Percentiles rank a stretch among this genome's conserved stretches.
Conservation (phyloP, 129 eudicot genomes). For the Flaveria trinervia region DNA sequence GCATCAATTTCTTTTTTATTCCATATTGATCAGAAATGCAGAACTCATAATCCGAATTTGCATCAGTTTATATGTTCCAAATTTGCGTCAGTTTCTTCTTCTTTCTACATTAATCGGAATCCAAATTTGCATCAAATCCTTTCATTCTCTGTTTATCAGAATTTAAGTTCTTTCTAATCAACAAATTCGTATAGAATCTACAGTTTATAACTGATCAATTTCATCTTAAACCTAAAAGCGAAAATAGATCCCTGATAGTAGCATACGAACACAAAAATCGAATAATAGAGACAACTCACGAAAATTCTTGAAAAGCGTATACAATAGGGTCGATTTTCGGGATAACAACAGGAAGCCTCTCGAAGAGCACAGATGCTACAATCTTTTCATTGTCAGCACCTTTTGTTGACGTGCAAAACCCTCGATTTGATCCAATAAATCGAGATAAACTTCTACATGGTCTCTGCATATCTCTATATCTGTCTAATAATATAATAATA, state of each 20-base stretch:
- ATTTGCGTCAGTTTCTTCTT: no score
- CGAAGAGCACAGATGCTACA: conserved; percentile 88
- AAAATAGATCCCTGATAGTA: not conserved
- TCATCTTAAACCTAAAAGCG: not conserved
- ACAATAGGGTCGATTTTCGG: conserved; percentile 89
- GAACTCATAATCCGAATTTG: not conserved
- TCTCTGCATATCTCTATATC: conserved; percentile 41
- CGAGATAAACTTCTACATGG: conserved; percentile 39
- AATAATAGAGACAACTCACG: conserved; percentile 51
- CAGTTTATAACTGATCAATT: no score
- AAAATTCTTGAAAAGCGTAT: conserved; percentile 87
- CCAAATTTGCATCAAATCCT: not conserved
- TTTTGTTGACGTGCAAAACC: conserved; percentile 21
- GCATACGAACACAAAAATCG: conserved; percentile 4
- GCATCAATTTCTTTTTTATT: no score
- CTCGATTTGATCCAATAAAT: conserved; percentile 6
- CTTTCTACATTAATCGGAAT: not conserved
- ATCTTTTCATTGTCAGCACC: conserved; percentile 50
- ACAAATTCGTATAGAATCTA: no score
- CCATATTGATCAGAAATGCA: no score
- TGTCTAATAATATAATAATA: no score
- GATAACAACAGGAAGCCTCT: conserved; percentile 81
- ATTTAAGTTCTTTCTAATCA: not conserved
- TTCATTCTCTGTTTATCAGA: not conserved
- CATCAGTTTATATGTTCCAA: not conserved